These are phyloP conservation scores for Rutidosis leptorrhynchoides DNA, from an alignment of 129 eudicot genomes.

Conservation along the genomic window DNA sequence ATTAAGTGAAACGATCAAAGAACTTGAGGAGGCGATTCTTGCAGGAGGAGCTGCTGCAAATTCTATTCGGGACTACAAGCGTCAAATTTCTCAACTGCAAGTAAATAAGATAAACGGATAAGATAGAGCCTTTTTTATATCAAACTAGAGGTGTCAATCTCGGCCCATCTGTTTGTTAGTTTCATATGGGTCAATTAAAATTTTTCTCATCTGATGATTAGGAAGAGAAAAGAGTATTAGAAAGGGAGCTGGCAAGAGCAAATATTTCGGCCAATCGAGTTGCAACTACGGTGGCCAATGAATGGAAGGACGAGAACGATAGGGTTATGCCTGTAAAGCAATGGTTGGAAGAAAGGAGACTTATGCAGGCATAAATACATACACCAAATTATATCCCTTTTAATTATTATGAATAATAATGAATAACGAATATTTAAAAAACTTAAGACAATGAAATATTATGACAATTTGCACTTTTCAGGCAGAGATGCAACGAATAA, in stretches of 20 bases:
- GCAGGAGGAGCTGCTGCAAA: conserved; percentile 89
- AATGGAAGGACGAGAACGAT: conserved; percentile 90
- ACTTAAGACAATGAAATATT: neutral
- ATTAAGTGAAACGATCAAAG: conserved; percentile 73
- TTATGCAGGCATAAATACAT: conserved; percentile 54
- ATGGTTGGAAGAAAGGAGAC: conserved; percentile 86
- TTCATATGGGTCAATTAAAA: neutral
- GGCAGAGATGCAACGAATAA: conserved; percentile 86
- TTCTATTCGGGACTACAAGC: conserved; percentile 55
- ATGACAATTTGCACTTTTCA: conserved; percentile 21
- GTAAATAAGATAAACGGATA: too few species aligned
- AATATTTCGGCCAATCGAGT: conserved; percentile 83
- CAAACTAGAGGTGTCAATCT: conserved; percentile 4
- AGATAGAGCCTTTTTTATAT: neutral
- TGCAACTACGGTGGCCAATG: conserved; percentile 85
- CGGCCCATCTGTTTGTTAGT: neutral
- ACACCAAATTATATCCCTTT: conserved; percentile 6
- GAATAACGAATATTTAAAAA: neutral
- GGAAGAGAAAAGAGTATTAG: conserved; percentile 89
- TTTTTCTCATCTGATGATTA: conserved; percentile 25
- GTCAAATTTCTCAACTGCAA: conserved; percentile 70
- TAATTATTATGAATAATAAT: neutral
- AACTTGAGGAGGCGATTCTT: conserved; percentile 95
- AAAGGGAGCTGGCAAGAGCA: conserved; percentile 89
- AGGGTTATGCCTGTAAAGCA: conserved; percentile 90